A percentile compares a stretch with the other conserved stretches of the same genome.
These are phyloP conservation scores for Cucurbita ficifolia DNA, from an alignment of 306 rosid genomes.

Conservation along the genomic window DNA sequence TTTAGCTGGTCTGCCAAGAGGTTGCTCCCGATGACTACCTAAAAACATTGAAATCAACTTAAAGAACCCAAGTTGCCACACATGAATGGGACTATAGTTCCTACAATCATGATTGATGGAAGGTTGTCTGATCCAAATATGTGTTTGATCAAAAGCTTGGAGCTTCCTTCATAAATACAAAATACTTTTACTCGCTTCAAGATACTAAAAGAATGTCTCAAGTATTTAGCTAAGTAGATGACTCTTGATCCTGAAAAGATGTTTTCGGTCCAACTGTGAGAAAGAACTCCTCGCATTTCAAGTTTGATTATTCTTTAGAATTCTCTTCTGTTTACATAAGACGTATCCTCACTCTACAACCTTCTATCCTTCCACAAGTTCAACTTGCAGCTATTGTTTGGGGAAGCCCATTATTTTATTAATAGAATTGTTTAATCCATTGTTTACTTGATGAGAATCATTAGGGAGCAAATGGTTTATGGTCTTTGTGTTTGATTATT, in stretches of 20 bases:
- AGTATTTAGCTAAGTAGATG: neutral
- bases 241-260: neutral
- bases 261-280: neutral
- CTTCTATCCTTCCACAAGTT: neutral
- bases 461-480: neutral
- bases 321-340: neutral
- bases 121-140: neutral
- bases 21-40: too few relatives aligned
- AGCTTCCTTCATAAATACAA: neutral
- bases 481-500: neutral
- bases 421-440: neutral
- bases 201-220: neutral
- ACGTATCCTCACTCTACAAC: neutral
- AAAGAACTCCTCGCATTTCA: neutral
- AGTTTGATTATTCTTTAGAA: neutral
- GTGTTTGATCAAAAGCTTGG: neutral
- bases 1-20: neutral
- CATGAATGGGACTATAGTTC: neutral
- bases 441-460: neutral
- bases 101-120: neutral
- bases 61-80: too few relatives aligned
- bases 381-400: neutral
- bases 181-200: neutral
- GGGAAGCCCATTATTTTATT: neutral
- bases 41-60: too few relatives aligned